These are phyloP conservation scores for Schizosaccharomyces lindneri DNA, from an alignment of 805 yeast species.

Conservation along the genomic window DNA sequence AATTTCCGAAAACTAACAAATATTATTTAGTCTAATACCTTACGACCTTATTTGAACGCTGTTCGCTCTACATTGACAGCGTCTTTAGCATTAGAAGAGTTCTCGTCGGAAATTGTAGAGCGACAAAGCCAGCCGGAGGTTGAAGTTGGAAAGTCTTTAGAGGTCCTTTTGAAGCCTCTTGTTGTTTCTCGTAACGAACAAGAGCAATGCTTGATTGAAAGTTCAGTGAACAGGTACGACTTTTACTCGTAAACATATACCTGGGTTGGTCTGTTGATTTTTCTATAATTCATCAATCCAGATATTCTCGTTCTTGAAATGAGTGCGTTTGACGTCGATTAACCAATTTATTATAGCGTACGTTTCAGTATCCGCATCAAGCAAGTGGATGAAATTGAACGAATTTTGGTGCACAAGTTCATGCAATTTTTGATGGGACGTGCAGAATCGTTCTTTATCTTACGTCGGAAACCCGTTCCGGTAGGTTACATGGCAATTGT, in stretches of 20 bases:
- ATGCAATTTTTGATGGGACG: conserved; percentile 81
- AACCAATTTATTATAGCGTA: conserved; percentile 15
- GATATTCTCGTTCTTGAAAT: too few species aligned
- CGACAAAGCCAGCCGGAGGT: conserved; percentile 95
- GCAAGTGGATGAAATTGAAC: conserved; percentile 94
- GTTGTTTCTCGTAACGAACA: conserved; percentile 78
- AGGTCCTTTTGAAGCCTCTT: conserved; percentile 70
- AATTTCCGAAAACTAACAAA: not conserved
- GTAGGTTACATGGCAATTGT: conserved; percentile 4
- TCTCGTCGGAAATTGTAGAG: conserved; percentile 84
- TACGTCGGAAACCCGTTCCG: conserved; percentile 71
- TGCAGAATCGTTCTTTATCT: conserved; percentile 79
- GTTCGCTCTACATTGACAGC: conserved; percentile 85
- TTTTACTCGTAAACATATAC: not conserved
- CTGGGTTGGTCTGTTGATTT: not conserved
- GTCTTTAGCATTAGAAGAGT: conserved; percentile 75
- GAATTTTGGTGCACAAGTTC: conserved; percentile 78
- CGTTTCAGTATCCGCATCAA: conserved; percentile 79
- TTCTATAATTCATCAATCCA: not conserved
- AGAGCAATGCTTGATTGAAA: conserved; percentile 78
- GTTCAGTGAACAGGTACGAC: conserved; percentile 51
- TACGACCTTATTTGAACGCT: conserved; percentile 81
- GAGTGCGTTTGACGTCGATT: too few species aligned
- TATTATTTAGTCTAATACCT: conserved; percentile 59
- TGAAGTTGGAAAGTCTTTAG: conserved; percentile 64